Conservation (phyloP, 768 basidiomycete genomes). For the Amanita subjunquillea region DNA sequence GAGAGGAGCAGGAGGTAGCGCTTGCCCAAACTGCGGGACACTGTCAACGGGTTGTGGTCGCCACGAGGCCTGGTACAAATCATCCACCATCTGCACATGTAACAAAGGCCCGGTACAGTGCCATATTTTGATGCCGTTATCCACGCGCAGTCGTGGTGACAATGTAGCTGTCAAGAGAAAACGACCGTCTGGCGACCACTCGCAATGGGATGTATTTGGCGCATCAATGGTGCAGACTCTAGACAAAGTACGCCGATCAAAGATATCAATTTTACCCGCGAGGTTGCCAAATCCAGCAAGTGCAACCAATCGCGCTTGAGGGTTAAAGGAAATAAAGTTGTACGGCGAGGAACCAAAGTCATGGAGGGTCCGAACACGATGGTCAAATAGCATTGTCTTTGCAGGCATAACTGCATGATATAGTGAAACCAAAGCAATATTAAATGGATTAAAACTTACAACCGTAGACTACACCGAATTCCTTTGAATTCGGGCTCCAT, state of each 20-base stretch:
- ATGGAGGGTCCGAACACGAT: constrained; percentile 76
- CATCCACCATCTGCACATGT: constrained; percentile 74
- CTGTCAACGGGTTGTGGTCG: constrained; percentile 61
- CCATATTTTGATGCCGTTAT: constrained; percentile 96
- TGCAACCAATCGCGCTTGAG: constrained; percentile 80
- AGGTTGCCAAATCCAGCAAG: constrained; percentile 96
- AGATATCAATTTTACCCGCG: constrained; percentile 87
- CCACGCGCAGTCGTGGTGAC: constrained; percentile 91
- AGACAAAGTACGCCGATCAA: constrained; percentile 77
- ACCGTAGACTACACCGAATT: constrained; percentile 94
- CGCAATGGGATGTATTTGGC: constrained; percentile 87
- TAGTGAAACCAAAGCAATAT: not conserved
- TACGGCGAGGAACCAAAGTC: constrained; percentile 86
- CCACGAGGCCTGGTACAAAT: constrained; percentile 87
- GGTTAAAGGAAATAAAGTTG: constrained; percentile 93
- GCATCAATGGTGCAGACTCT: constrained; percentile 80
- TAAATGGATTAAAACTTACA: constrained; percentile 44
- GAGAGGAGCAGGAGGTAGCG: constrained; percentile 58
- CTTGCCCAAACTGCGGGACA: constrained; percentile 55
- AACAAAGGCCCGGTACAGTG: constrained; percentile 85
- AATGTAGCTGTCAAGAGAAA: constrained; percentile 92
- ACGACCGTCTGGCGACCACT: constrained; percentile 92
- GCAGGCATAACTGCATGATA: constrained; percentile 77
- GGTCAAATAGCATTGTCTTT: constrained; percentile 85
- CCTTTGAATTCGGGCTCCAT: constrained; percentile 95